phyloP scores from a whole-genome alignment of 257 asterid genomes.

The Forsythia viridissima region DNA sequence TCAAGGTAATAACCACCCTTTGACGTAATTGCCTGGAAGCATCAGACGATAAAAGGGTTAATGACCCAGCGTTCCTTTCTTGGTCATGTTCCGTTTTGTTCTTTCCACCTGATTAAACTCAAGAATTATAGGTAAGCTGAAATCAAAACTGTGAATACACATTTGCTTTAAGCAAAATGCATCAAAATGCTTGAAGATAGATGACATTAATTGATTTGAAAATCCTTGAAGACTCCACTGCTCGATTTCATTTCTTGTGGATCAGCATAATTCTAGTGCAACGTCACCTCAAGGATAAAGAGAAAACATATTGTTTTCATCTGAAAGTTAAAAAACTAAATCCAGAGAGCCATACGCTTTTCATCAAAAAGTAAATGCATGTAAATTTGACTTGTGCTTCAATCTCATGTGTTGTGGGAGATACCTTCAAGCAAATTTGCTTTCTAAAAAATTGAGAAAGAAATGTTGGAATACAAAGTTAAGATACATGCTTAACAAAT shows the following conservation, averaged over 20 bases:
- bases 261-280: not conserved
- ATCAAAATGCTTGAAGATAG: constrained; percentile 3
- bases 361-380: no score
- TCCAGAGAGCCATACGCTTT: no score
- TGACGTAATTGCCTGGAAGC: constrained; percentile 70
- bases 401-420: no score
- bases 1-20: constrained; percentile 85
- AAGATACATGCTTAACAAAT: no score
- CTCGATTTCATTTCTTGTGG: not conserved
- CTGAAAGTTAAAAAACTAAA: no score
- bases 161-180: not conserved
- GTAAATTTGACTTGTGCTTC: no score
- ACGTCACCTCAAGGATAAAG: not conserved
- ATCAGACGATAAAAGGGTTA: constrained; percentile 4
- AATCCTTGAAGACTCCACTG: not conserved
- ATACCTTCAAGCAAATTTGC: no score
- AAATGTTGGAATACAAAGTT: no score
- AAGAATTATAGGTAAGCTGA: not conserved
- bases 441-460: no score
- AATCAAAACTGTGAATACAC: constrained; percentile 7
- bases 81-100: not conserved
- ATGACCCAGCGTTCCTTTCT: not conserved
- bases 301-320: no score
- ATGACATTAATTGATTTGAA: not conserved
- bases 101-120: not conserved